Evolutionary conservation across 129 eudicot species (phyloP).

Genomic region (Ambrosia artemisiifolia): DNA sequence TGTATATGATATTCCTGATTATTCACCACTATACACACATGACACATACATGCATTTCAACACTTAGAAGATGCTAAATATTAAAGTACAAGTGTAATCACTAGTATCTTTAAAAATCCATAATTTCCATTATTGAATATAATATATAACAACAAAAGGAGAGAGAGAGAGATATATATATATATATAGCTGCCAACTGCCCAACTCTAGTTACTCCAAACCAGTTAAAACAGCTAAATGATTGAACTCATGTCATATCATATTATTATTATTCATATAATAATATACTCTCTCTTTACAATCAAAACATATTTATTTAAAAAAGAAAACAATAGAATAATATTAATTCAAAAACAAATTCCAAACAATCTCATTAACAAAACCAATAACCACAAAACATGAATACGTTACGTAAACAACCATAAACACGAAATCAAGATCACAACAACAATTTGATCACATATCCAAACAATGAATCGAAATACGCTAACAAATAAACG

Average conservation of each 20-base stretch:
- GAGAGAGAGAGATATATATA: not conserved
- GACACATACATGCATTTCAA: too few species aligned
- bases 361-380: conserved; percentile 1
- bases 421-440: too few species aligned
- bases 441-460: too few species aligned
- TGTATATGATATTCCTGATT: too few species aligned
- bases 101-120: not conserved
- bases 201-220: conserved; percentile 1
- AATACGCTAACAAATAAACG: not conserved
- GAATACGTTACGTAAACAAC: too few species aligned
- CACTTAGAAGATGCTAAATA: not conserved
- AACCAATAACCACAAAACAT: not conserved
- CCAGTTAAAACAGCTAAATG: not conserved
- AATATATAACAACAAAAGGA: not conserved
- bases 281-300: conserved; percentile 4
- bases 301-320: not conserved
- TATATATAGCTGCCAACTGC: not conserved
- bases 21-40: not conserved
- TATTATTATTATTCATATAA: too few species aligned
- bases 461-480: too few species aligned
- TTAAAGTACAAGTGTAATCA: not conserved
- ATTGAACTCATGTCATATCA: conserved; percentile 4
- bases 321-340: not conserved
- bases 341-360: not conserved
- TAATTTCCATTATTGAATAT: not conserved